These are phyloP conservation scores for Beta lomatogona DNA, from an alignment of 179 eudicot genomes.

Conservation along the genomic window DNA sequence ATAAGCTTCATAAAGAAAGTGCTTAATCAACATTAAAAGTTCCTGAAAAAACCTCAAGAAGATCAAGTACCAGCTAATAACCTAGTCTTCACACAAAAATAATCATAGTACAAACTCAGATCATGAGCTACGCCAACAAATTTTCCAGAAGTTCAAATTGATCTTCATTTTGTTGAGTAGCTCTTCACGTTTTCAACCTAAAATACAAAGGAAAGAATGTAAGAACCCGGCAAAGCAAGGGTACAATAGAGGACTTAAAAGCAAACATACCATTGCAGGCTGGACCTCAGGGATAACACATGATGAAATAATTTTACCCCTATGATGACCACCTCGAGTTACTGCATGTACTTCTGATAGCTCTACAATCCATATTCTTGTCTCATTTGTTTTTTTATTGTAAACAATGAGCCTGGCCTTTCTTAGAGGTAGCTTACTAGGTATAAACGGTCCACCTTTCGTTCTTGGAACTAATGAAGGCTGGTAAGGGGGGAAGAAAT, in stretches of 20 bases:
- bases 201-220: conserved; percentile 29
- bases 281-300: conserved; percentile 73
- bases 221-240: conserved; percentile 16
- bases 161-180: conserved; percentile 41
- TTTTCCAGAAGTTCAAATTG: conserved; percentile 36
- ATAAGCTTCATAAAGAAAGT: conserved; percentile 8
- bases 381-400: conserved; percentile 79
- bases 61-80: conserved; percentile 25
- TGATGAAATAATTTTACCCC: conserved; percentile 82
- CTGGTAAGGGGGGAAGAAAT: conserved; percentile 92
- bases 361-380: conserved; percentile 88
- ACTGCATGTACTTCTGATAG: conserved; percentile 82
- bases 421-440: conserved; percentile 78
- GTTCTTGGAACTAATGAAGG: conserved; percentile 70
- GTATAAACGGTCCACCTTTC: conserved; percentile 69
- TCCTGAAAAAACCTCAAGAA: conserved; percentile 17
- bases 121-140: conserved; percentile 44
- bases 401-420: conserved; percentile 82
- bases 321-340: conserved; percentile 93
- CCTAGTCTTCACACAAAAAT: conserved; percentile 17
- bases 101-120: conserved; percentile 26
- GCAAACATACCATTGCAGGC: conserved; percentile 77
- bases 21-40: neutral
- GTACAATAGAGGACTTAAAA: neutral
- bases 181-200: conserved; percentile 39